Conservation (phyloP, 2,329 filamentous ascomycete genomes). For the Zasmidium cellare region DNA sequence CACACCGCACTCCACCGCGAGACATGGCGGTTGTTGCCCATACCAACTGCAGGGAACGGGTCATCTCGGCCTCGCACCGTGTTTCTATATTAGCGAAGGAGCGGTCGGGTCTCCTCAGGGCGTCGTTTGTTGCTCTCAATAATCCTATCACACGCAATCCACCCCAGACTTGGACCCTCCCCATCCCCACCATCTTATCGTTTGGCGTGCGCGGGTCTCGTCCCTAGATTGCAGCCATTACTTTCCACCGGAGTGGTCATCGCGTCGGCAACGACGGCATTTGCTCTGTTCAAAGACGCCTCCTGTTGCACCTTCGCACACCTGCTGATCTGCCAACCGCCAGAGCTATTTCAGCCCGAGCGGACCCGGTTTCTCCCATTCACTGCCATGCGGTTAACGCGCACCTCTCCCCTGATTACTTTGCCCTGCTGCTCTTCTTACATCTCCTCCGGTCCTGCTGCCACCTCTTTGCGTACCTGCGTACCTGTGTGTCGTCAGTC, state of each 20-base stretch:
- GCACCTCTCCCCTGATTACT: slow-evolving; percentile 3
- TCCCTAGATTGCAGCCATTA: slow-evolving; percentile 2
- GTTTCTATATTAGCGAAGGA: not conserved
- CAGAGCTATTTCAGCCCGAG: not conserved
- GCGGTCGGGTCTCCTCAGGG: slow-evolving; percentile 5
- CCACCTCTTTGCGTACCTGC: not conserved
- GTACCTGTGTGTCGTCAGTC: not conserved
- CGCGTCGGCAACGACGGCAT: not conserved
- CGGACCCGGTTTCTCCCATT: not conserved
- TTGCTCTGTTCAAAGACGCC: not conserved
- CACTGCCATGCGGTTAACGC: slow-evolving; percentile 1
- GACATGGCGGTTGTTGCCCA: not conserved
- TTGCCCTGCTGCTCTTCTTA: not conserved
- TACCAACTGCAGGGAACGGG: slow-evolving; percentile 5
- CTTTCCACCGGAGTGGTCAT: not conserved
- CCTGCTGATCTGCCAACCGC: not conserved
- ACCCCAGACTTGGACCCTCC: not conserved
- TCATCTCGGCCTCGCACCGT: not conserved
- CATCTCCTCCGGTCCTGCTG: not conserved
- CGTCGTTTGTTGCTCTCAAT: not conserved
- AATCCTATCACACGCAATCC: not conserved
- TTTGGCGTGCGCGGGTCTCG: not conserved
- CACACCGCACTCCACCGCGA: not conserved
- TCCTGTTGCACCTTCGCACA: not conserved
- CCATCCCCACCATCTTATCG: slow-evolving; percentile 2